These are phyloP conservation scores for Corymbia maculata DNA, from an alignment of 345 rosid species.

Conservation along the genomic window DNA sequence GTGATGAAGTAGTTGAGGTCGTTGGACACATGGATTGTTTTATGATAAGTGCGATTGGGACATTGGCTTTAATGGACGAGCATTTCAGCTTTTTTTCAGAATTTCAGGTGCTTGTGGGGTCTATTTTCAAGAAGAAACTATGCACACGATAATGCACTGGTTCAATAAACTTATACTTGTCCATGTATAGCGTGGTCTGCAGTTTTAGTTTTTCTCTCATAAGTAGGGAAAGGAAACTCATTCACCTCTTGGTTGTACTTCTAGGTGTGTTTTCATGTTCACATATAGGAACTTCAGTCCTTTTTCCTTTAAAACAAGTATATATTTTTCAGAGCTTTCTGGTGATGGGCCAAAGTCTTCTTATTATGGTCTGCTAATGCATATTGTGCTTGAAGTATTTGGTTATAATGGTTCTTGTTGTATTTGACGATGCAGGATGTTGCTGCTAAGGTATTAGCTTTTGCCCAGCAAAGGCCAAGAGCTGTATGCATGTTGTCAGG, in stretches of 20 bases:
- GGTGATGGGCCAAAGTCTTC: background rate
- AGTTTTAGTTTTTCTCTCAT: background rate
- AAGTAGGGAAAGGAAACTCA: background rate
- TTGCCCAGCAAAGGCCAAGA: slow-evolving; percentile 87
- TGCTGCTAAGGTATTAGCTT: slow-evolving; percentile 67
- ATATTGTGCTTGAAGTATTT: background rate
- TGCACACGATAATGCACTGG: background rate
- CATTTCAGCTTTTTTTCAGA: background rate
- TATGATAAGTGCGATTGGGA: background rate
- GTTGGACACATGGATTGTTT: background rate
- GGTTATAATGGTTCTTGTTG: background rate
- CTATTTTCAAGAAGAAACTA: background rate
- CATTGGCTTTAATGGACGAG: background rate
- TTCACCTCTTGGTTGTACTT: background rate
- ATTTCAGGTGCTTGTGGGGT: background rate
- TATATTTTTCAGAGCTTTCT: background rate
- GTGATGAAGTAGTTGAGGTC: background rate
- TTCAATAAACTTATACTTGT: background rate
- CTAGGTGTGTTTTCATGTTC: background rate
- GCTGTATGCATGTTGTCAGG: slow-evolving; percentile 93
- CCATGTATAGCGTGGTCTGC: background rate
- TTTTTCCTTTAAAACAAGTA: background rate
- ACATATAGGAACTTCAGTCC: background rate
- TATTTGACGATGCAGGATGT: slow-evolving; percentile 46
- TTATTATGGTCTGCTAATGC: background rate